Base-by-base conservation (phyloP, 2,329 filamentous ascomycete genomes). In the Apiospora arundinis region DNA sequence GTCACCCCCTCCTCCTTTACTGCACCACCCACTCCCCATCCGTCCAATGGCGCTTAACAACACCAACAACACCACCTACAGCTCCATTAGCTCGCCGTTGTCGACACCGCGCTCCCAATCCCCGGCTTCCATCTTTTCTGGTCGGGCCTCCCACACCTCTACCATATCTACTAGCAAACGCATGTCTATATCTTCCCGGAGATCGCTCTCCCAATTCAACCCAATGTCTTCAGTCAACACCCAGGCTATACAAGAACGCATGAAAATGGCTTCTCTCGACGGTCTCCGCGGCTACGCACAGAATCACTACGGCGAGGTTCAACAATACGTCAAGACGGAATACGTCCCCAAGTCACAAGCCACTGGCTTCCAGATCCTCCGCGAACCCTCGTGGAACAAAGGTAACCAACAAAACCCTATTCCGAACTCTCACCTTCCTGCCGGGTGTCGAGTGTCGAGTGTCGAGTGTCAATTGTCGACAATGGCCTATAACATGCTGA, bases 341-440 rank as follows among this genome's bases (percentile, higher is more conserved):
- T 89, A 91, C 78, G 76, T 89, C 67, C 74, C 84, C 66, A 81
- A 88, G 77, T 79, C 82, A 70, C 81, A 85, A 75, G 89, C 90
- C 73, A 82, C 82, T 73, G 90, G 89, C 75, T 90, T 90, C 80
- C 90, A 91, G 81, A 82, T 92, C 71, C 83, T 92, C 71, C 83
- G 85, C 69, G 88, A 92, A 80, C 89, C 90, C 73, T 83, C 88
- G 67, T 91, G 89, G 89, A 92, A 92, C 78, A 91, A 91, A 85
- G 89, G 90, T 91, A 71, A 69, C 68, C 69, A 46, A 40, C 67
- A 70, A 28, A 23, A 44, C 46, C 70, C 67, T 49, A 65, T 65
- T 67, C 49, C 32, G 4, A 63, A 63, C 56, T 40, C 28, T 72
- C 66, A 60, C 68, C 70, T 72, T 69, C 68, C 72, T 48, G 66